Evolutionary conservation across 1,284 basidiomycete species (phyloP), one percentile per base, ranked within the genome.

Genomic region (Irpex rosettiformis): DNA sequence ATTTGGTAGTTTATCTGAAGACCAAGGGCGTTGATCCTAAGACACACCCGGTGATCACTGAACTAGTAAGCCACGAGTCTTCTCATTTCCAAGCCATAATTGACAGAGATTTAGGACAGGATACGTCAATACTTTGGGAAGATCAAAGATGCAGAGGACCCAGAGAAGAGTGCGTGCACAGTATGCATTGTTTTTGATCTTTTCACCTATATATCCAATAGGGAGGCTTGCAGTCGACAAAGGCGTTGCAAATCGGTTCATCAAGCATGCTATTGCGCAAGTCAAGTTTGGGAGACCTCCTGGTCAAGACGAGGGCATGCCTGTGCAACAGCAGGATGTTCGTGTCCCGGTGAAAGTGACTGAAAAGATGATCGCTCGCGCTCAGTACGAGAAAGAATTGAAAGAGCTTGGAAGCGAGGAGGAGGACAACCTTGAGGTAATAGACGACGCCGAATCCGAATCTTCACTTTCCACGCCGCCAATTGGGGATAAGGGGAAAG

Each of bases 51-150:
- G 87, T 93, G 49, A 73, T 91, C 24, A 69, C 75, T 21, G 91
- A 93, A 70, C 79, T 93, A 55, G 80, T 65, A 11, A 7, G 16
- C 33, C 33, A 25, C 11, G 7, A 21, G 45, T 18, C 11, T 30
- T 24, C 2, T 40, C 29, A 11, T 11, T n/a, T 28, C 22, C 16
- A 16, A n/a, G 27, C 10, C 27, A 18, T 3, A 52, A 40, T 37
- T 24, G 18, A 7, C 40, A 22, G 2, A 55, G 47, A 28, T 49
- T 18, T 56, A 93, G 91, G 86, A 89, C 64, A 80, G 91, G 64
- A 78, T 93, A 18, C 80, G 83, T 47, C 77, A 84, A 63, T 93
- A 93, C 71, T 93, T 93, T 72, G 83, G 84, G 58, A 93, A 93
- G 69, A 88, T 93, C 58, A 82, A 85, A 62, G 77, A 80, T 43